Percentiles rank a stretch among this genome's conserved stretches.
Evolutionary conservation across 352 stramenopile genomes (phyloP).

Genomic region (Nothophytophthora sp.): DNA sequence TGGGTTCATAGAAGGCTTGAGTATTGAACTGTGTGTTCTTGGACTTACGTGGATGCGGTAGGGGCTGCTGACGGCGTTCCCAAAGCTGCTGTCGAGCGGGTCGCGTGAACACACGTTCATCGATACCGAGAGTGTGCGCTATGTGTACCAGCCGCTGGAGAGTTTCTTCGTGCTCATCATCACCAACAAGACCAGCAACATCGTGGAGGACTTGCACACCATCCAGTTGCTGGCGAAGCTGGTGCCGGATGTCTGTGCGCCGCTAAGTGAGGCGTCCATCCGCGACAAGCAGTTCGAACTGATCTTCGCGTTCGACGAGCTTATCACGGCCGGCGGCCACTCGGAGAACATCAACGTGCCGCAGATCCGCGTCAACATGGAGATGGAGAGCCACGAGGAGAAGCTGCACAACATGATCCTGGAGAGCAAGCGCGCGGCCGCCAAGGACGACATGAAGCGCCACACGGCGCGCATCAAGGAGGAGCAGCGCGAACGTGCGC

Average conservation of each 20-base stretch:
- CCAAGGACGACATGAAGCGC: slow-evolving; percentile 90
- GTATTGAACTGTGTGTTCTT: too few relatives aligned
- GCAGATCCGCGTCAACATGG: slow-evolving; percentile 97
- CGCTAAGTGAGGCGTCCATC: slow-evolving; percentile 94
- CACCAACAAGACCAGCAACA: slow-evolving; percentile 99
- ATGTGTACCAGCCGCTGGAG: slow-evolving; percentile 99
- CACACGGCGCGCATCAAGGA: slow-evolving; percentile 88
- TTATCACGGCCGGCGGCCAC: slow-evolving; percentile 97
- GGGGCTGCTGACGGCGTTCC: slow-evolving; percentile 98
- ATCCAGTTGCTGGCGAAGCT: slow-evolving; percentile 98
- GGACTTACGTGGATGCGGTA: slow-evolving; percentile 11
- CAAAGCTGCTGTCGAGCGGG: slow-evolving; percentile 96
- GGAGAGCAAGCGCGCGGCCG: slow-evolving; percentile 92
- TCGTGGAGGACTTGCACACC: slow-evolving; percentile 99
- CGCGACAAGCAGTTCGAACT: slow-evolving; percentile 98
- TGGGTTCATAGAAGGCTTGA: too few relatives aligned
- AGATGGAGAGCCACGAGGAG: slow-evolving; percentile 99
- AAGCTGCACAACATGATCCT: slow-evolving; percentile 99
- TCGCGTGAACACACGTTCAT: slow-evolving; percentile 98
- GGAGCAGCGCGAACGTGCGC: slow-evolving; percentile 82
- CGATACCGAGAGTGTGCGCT: slow-evolving; percentile 98
- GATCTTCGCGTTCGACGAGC: slow-evolving; percentile 99
- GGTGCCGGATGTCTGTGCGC: slow-evolving; percentile 94
- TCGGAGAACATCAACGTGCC: slow-evolving; percentile 95
- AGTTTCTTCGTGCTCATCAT: slow-evolving; percentile 98